Conservation (phyloP, 495 filamentous ascomycete species). For the Aspergillus avenaceus region DNA sequence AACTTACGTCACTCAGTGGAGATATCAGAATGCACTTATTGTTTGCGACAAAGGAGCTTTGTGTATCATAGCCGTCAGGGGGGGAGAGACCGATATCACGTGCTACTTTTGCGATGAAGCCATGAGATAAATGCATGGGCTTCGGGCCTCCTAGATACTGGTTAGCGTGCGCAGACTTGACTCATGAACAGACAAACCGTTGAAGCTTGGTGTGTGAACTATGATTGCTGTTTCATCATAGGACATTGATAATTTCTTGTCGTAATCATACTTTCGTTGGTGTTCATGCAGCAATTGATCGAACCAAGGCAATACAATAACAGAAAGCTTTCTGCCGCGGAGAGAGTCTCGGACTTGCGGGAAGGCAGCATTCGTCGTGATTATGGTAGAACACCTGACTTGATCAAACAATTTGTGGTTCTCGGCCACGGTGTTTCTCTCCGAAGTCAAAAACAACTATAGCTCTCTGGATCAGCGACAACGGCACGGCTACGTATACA, state of each 20-base stretch:
- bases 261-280: background rate
- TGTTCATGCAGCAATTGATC: constrained; percentile 1
- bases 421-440: constrained; percentile 6
- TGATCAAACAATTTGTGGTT: constrained; percentile 8
- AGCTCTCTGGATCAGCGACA: constrained; percentile 1
- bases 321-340: background rate
- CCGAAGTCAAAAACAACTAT: constrained; percentile 6
- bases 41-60: constrained; percentile 5
- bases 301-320: constrained; percentile 3
- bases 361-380: constrained; percentile 4
- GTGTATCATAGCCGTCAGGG: constrained; percentile 5
- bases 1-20: constrained; percentile 6
- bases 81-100: constrained; percentile 2
- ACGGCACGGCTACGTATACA: background rate
- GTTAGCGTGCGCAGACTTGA: background rate
- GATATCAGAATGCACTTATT: constrained; percentile 2
- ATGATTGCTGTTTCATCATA: constrained; percentile 4
- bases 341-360: background rate
- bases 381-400: constrained; percentile 6
- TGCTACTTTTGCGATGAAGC: constrained; percentile 2
- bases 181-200: background rate
- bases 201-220: background rate
- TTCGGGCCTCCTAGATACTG: constrained; percentile 1
- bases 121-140: constrained; percentile 5
- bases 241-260: background rate